These are phyloP conservation scores for Gnetum montanum DNA, from an alignment of 75 land plant species.

Conservation along the genomic window DNA sequence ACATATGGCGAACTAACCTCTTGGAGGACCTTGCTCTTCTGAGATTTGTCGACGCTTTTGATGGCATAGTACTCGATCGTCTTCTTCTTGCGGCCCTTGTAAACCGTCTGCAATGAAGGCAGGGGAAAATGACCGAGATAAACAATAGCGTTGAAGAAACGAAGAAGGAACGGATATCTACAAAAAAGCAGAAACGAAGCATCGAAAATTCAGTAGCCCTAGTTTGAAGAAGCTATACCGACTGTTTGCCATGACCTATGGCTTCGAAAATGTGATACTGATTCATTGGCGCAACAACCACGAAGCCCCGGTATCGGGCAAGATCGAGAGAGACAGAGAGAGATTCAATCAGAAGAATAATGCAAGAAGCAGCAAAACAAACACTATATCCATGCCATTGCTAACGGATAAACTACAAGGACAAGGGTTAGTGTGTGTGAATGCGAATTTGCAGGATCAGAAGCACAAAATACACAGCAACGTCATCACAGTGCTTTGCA, in stretches of 20 bases:
- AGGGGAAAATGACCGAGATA: neutral
- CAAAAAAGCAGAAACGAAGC: neutral
- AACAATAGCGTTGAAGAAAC: neutral
- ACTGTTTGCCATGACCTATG: slow-evolving; percentile 88
- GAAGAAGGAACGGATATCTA: too few species aligned
- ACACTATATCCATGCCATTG: too few species aligned
- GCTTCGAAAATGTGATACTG: slow-evolving; percentile 95
- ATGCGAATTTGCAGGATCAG: too few species aligned
- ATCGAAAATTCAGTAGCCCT: neutral
- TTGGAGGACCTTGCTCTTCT: slow-evolving; percentile 73
- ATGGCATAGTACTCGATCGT: slow-evolving; percentile 92
- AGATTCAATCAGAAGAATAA: too few species aligned
- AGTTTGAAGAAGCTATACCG: slow-evolving; percentile 34
- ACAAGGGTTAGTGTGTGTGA: too few species aligned
- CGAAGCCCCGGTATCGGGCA: too few species aligned
- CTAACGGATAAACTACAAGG: too few species aligned
- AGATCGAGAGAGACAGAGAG: too few species aligned
- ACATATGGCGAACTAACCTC: slow-evolving; percentile 63
- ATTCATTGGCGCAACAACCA: too few species aligned
- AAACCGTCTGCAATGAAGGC: slow-evolving; percentile 61
- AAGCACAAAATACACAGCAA: too few species aligned
- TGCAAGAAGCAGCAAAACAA: too few species aligned
- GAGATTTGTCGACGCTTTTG: slow-evolving; percentile 95
- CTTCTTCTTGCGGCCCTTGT: slow-evolving; percentile 98
- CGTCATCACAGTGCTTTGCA: too few species aligned